Percentiles rank a stretch among this genome's conserved stretches.
Evolutionary conservation across 352 stramenopile species (phyloP).

Genomic region (Globisporangium radiosum): DNA sequence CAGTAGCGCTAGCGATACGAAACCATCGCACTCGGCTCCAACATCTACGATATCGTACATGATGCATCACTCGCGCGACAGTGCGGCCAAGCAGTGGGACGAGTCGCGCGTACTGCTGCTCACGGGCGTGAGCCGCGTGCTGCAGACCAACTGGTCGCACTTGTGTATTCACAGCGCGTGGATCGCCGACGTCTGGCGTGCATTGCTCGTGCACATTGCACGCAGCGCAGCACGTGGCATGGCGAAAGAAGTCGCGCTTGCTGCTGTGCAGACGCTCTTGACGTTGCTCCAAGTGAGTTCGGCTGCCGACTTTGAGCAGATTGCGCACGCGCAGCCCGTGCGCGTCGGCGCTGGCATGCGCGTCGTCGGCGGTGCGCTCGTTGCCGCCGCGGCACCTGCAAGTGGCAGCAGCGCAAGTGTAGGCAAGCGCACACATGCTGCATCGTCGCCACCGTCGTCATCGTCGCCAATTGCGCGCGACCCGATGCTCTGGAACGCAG

Average conservation of each 20-base stretch:
- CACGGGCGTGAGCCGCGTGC: slow-evolving; percentile 90
- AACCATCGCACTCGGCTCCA: slow-evolving; percentile 8
- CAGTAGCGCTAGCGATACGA: background rate
- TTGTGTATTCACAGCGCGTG: slow-evolving; percentile 53
- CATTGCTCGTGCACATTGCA: slow-evolving; percentile 56
- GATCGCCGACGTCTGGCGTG: slow-evolving; percentile 56
- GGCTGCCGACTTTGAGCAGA: slow-evolving; percentile 60
- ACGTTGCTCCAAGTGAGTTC: slow-evolving; percentile 81
- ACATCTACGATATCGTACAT: slow-evolving; percentile 62
- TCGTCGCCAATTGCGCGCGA: slow-evolving; percentile 25
- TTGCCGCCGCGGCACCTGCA: slow-evolving; percentile 16
- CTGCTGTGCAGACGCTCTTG: slow-evolving; percentile 66
- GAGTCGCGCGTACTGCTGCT: slow-evolving; percentile 94
- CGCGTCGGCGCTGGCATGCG: slow-evolving; percentile 86
- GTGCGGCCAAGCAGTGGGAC: slow-evolving; percentile 94
- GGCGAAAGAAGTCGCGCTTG: slow-evolving; percentile 77
- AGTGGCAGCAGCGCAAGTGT: slow-evolving; percentile 9
- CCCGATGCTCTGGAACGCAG: slow-evolving; percentile 56
- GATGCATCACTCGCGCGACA: slow-evolving; percentile 96
- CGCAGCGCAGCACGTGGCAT: slow-evolving; percentile 40
- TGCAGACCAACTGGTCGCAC: slow-evolving; percentile 81
- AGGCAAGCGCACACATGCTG: background rate
- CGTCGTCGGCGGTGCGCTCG: slow-evolving; percentile 81
- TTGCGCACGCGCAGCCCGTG: slow-evolving; percentile 62
- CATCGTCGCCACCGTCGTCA: slow-evolving; percentile 1